Evolutionary conservation across 495 filamentous ascomycete genomes (phyloP), one percentile per base, ranked within the genome.

Genomic region (Podospora anserina): DNA sequence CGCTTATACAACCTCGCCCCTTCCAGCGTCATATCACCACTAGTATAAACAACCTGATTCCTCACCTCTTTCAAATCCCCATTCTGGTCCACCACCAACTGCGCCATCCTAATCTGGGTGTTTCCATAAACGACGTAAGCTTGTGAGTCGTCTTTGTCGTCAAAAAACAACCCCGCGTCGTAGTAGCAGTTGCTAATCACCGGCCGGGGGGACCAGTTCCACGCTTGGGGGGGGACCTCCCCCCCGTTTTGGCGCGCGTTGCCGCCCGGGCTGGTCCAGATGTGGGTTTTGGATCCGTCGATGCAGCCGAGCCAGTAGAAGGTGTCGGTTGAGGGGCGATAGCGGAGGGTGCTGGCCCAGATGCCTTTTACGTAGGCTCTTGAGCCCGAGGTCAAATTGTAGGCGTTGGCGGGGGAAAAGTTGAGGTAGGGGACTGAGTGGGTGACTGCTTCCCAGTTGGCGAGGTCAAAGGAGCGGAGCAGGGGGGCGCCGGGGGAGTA

Each of bases 301-400:
- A 87, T 76, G 66, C 86, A 88, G 18, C 85, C 85, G 13, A 85
- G 79, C 85, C 85, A 89, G 75, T 88, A 87, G 71, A 80, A 89
- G 2, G 71, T 71, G 19, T 77, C 77, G 63, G 74, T 81, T 44
- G 79, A 82, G 27, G 74, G 39, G 15, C 82, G 82, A 71, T 87
- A 85, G 27, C 82, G 76, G 66, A 88, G 74, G 0, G 81, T 84
- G 2, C 79, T 83, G 0, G 87, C 87, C 84, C 85, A 88, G 15
- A 82, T 85, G 26, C 85, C 86, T 61, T 81, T 76, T 9, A 81
- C 75, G 72, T 88, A 89, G 3, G 83, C 84, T 11, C 20, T 15
- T 23, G 64, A 68, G 58, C 72, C 69, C 30, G 73, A 76, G n/a
- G 77, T 77, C 60, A 89, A 74, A 71, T 82, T 75, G 76, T 88